Conservation (phyloP, 2,329 filamentous ascomycete species). For the Plenodomus tracheiphilus region DNA sequence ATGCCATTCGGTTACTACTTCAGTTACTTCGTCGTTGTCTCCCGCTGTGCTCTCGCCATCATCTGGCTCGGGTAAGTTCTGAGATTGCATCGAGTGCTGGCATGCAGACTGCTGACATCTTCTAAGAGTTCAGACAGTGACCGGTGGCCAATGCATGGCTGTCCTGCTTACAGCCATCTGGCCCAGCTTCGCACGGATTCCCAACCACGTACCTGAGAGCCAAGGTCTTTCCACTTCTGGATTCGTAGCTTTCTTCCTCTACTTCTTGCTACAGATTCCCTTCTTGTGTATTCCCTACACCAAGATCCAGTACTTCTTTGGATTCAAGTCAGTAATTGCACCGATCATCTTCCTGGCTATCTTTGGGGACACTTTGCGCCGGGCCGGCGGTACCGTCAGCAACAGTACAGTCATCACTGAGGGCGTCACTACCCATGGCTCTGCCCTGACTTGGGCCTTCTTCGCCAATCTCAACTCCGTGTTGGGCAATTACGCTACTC, state of each 20-base stretch:
- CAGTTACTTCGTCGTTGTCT: conserved; percentile 33
- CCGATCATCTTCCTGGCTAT: conserved; percentile 31
- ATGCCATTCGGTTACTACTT: conserved; percentile 33
- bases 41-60: conserved; percentile 39
- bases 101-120: conserved; percentile 6
- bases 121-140: conserved; percentile 25
- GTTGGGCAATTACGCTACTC: conserved; percentile 32
- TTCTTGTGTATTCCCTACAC: conserved; percentile 31
- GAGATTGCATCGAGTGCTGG: background rate
- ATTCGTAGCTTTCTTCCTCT: conserved; percentile 29
- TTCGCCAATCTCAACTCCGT: conserved; percentile 29
- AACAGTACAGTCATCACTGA: conserved; percentile 35
- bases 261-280: conserved; percentile 30
- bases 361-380: conserved; percentile 26
- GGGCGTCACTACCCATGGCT: conserved; percentile 27
- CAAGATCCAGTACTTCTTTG: conserved; percentile 29
- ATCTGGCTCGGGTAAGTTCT: conserved; percentile 39
- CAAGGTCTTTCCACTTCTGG: conserved; percentile 22
- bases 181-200: conserved; percentile 26
- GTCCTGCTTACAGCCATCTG: conserved; percentile 31
- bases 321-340: conserved; percentile 32
- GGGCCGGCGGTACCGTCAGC: conserved; percentile 30
- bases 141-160: conserved; percentile 27
- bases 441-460: conserved; percentile 27
- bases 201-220: conserved; percentile 22